Conservation (phyloP, 2,329 filamentous ascomycete genomes). For the Chrysosporium queenslandicum region DNA sequence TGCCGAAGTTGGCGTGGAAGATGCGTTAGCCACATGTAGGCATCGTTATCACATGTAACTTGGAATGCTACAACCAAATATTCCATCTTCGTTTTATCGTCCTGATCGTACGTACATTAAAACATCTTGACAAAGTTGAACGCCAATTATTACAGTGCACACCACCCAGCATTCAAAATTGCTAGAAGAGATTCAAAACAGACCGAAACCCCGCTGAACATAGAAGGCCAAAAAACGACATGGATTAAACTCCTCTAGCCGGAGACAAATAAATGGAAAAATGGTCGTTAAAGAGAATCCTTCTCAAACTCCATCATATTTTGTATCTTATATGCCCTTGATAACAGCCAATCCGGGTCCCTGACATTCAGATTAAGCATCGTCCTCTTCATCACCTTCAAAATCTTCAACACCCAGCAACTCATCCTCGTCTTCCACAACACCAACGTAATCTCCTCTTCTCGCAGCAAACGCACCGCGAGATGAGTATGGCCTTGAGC, state of each 20-base stretch:
- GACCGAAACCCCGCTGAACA: conserved; percentile 2
- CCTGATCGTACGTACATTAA: not conserved
- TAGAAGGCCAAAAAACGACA: not conserved
- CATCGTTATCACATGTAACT: not conserved
- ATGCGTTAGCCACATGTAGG: not conserved
- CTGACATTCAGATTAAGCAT: conserved; percentile 18
- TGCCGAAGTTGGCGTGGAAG: too few species aligned
- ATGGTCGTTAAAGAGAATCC: not conserved
- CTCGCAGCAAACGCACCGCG: conserved; percentile 80
- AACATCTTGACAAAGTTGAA: not conserved
- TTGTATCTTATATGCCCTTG: conserved; percentile 5
- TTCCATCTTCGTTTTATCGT: not conserved
- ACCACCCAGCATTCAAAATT: not conserved
- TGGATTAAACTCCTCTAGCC: not conserved
- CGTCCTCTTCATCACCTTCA: conserved; percentile 78
- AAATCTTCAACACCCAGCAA: conserved; percentile 76
- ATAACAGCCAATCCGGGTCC: conserved; percentile 2
- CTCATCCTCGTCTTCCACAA: conserved; percentile 91
- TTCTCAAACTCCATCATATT: conserved; percentile 1
- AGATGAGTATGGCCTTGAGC: conserved; percentile 66
- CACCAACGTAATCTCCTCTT: conserved; percentile 74
- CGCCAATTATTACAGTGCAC: not conserved
- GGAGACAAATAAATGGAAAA: not conserved
- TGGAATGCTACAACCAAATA: not conserved
- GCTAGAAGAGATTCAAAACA: not conserved